Evolutionary conservation across 2,329 filamentous ascomycete genomes (phyloP), one percentile per base, ranked within the genome.

Genomic region (Mariannaea elegans): DNA sequence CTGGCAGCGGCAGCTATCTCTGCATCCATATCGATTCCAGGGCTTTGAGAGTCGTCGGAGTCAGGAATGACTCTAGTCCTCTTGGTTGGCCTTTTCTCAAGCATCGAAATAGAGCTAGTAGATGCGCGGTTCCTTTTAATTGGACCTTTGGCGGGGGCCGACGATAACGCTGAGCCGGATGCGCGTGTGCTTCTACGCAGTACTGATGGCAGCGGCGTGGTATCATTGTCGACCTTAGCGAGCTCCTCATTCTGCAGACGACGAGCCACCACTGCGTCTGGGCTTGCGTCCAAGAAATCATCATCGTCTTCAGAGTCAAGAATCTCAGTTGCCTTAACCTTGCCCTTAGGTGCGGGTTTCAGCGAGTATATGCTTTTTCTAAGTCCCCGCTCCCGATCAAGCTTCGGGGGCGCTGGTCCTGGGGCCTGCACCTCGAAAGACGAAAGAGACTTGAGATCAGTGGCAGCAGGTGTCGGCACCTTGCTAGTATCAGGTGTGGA

Each of bases 311-410:
- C 75, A 1, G 76, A 76, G 9, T 81, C 77, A 2, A 78, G 74
- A 71, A 61, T 83, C 74, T 81, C 75, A 3, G 36, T 54, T 9
- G 29, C 78, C 71, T 54, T 77, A 61, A 47, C 80, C 74, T 73
- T 84, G 61, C 47, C 80, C 74, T 73, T 85, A 83, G 52, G 76
- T 71, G 63, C 82, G 76, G 77, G n/a, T 10, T 75, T 76, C 67
- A 86, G 72, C 2, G 83, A 78, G 61, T 79, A 84, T 48, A 82
- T 76, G 74, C 82, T 87, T 8, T 68, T 69, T 14, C 73, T 68
- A 13, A 76, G 47, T 12, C 66, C 67, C n/a, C 71, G 65, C 24
- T 78, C 74, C 19, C 65, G 66, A 19, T 73, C 71, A n/a, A 27
- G 9, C 8, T 58, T 56, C 6, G 46, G 51, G 1, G 44, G 51